These are phyloP conservation scores for Tilletia indica DNA, from an alignment of 1,284 basidiomycete species.

Conservation along the genomic window DNA sequence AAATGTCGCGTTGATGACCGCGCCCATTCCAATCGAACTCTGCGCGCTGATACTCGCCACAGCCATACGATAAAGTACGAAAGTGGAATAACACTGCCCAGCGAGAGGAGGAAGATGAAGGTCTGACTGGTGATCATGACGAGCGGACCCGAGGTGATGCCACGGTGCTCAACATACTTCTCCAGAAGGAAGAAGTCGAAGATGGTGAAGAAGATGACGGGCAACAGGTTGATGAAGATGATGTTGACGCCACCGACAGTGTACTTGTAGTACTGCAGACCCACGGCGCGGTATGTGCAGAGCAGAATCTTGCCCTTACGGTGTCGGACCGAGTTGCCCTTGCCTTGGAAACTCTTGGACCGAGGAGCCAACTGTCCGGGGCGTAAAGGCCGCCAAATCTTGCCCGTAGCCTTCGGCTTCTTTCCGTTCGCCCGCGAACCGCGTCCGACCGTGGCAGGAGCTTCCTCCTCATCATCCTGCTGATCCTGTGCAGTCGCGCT, in stretches of 20 bases:
- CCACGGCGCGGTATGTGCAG: slow-evolving; percentile 89
- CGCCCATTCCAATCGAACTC: slow-evolving; percentile 97
- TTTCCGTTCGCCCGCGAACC: slow-evolving; percentile 72
- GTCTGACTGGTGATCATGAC: slow-evolving; percentile 71
- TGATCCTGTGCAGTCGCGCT: slow-evolving; percentile 20
- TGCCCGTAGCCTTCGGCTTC: slow-evolving; percentile 57
- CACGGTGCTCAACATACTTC: slow-evolving; percentile 68
- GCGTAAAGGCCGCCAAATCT: slow-evolving; percentile 48
- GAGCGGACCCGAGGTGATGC: slow-evolving; percentile 64
- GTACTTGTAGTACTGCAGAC: slow-evolving; percentile 96
- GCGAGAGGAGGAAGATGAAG: slow-evolving; percentile 79
- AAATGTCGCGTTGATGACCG: slow-evolving; percentile 98
- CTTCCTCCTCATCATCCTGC: slow-evolving; percentile 32
- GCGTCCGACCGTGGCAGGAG: slow-evolving; percentile 60
- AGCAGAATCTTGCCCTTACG: slow-evolving; percentile 72
- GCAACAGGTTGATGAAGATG: slow-evolving; percentile 91
- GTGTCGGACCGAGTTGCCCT: slow-evolving; percentile 58
- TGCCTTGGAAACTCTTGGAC: slow-evolving; percentile 55
- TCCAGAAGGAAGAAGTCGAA: slow-evolving; percentile 84
- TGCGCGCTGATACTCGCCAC: slow-evolving; percentile 98
- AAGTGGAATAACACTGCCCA: slow-evolving; percentile 90
- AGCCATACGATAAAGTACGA: slow-evolving; percentile 99
- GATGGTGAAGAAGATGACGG: slow-evolving; percentile 91
- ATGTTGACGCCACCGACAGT: slow-evolving; percentile 99
- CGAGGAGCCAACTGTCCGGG: slow-evolving; percentile 57